These are phyloP conservation scores for Apiospora saccharicola DNA, from an alignment of 2,329 filamentous ascomycete species.

Conservation along the genomic window DNA sequence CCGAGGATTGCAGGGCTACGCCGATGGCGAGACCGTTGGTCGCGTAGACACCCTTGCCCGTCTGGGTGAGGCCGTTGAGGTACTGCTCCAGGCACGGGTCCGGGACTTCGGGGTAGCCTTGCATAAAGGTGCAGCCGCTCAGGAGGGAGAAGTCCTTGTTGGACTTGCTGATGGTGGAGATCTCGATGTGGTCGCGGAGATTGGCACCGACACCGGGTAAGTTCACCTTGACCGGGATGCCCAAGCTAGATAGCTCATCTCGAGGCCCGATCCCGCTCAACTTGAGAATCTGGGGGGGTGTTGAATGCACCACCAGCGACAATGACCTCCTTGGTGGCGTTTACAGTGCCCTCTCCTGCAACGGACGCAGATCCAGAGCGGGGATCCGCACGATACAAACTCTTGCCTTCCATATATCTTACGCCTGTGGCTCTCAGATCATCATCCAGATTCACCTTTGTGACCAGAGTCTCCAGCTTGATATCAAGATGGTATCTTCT, in stretches of 20 bases:
- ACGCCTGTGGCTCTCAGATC: constrained; percentile 31
- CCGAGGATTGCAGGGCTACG: constrained; percentile 32
- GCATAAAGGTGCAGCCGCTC: constrained; percentile 13
- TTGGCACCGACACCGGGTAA: constrained; percentile 57
- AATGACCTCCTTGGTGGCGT: constrained; percentile 56
- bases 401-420: constrained; percentile 34
- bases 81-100: constrained; percentile 18
- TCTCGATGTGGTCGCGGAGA: constrained; percentile 47
- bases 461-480: constrained; percentile 32
- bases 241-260: constrained; percentile 46
- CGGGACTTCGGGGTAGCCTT: constrained; percentile 4
- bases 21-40: constrained; percentile 22
- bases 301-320: constrained; percentile 56
- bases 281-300: constrained; percentile 57
- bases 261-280: constrained; percentile 55
- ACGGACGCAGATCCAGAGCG: constrained; percentile 37
- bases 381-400: constrained; percentile 40
- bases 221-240: constrained; percentile 51
- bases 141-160: constrained; percentile 22
- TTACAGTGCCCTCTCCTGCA: constrained; percentile 30
- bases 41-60: constrained; percentile 8
- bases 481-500: constrained; percentile 51
- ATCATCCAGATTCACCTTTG: constrained; percentile 31
- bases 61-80: background rate
- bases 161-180: constrained; percentile 39